Conservation (phyloP, 495 filamentous ascomycete species). For the Penicillium psychrofluorescens region DNA sequence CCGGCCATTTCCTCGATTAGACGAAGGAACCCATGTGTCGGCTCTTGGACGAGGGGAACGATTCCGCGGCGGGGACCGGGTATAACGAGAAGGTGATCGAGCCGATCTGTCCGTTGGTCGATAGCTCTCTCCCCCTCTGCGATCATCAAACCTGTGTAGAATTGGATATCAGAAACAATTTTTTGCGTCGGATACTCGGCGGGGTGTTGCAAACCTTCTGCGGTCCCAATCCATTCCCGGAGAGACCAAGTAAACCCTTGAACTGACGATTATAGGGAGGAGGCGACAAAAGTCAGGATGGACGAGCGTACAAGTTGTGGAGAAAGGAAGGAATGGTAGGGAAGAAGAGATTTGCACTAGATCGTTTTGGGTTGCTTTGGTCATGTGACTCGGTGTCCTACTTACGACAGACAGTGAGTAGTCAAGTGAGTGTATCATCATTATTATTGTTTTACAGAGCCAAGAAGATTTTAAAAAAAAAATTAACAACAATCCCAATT, state of each 20-base stretch:
- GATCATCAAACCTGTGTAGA: slow-evolving; percentile 42
- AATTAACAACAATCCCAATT: slow-evolving; percentile 1
- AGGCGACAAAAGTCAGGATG: neutral
- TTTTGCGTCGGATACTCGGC: neutral
- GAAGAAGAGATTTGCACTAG: neutral
- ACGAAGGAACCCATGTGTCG: slow-evolving; percentile 44
- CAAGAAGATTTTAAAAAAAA: neutral
- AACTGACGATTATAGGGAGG: neutral
- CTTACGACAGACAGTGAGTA: too few relatives aligned
- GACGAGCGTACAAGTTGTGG: too few relatives aligned
- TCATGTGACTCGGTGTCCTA: too few relatives aligned
- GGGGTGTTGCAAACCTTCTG: slow-evolving; percentile 34
- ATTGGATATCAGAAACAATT: neutral
- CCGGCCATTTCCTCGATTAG: slow-evolving; percentile 27
- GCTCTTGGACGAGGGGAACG: slow-evolving; percentile 33
- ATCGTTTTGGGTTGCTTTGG: neutral
- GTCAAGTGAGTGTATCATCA: too few relatives aligned
- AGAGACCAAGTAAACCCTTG: neutral
- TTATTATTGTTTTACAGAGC: too few relatives aligned
- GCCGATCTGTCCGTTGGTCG: slow-evolving; percentile 35
- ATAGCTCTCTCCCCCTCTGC: slow-evolving; percentile 48
- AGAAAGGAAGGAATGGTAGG: neutral
- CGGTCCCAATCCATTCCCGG: slow-evolving; percentile 42
- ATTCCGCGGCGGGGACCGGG: slow-evolving; percentile 33
- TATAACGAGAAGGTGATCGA: slow-evolving; percentile 31